Conservation (phyloP, 2,329 filamentous ascomycete genomes). For the Diplodia sapinea region DNA sequence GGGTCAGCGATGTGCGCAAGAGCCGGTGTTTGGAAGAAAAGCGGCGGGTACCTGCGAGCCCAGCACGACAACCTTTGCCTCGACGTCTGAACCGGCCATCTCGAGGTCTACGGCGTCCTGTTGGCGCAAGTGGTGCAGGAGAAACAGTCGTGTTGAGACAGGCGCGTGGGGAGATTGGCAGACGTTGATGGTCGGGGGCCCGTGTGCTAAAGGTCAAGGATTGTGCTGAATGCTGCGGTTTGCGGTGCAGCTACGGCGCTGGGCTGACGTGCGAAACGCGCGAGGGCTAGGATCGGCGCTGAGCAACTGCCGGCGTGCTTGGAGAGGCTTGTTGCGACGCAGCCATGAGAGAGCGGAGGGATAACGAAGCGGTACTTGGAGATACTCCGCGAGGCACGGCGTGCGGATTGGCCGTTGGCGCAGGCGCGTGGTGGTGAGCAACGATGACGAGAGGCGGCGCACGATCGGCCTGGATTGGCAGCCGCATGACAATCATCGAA, state of each 20-base stretch:
- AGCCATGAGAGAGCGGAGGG: conserved; percentile 11
- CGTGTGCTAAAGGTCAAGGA: conserved; percentile 15
- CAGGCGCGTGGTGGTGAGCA: conserved; percentile 24
- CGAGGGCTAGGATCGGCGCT: conserved; percentile 26
- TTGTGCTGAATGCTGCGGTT: conserved; percentile 4
- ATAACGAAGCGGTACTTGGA: not conserved
- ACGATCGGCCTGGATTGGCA: conserved; percentile 27
- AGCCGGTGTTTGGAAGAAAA: conserved; percentile 71
- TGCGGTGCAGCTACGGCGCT: conserved; percentile 22
- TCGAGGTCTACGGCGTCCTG: conserved; percentile 10
- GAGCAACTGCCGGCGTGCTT: conserved; percentile 1
- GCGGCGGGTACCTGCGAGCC: conserved; percentile 71
- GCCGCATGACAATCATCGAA: conserved; percentile 23
- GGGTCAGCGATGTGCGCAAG: conserved; percentile 70
- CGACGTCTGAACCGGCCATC: conserved; percentile 59
- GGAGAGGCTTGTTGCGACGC: conserved; percentile 11
- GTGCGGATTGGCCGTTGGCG: not conserved
- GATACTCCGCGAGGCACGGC: conserved; percentile 12
- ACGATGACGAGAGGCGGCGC: conserved; percentile 24
- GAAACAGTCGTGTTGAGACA: conserved; percentile 37
- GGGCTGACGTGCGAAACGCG: conserved; percentile 28
- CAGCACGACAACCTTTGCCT: conserved; percentile 82
- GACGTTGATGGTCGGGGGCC: not conserved
- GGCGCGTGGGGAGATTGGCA: conserved; percentile 8
- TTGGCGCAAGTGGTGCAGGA: not conserved